Base-by-base conservation (phyloP, 495 filamentous ascomycete species). In the Hyphodiscus hymeniophilus region DNA sequence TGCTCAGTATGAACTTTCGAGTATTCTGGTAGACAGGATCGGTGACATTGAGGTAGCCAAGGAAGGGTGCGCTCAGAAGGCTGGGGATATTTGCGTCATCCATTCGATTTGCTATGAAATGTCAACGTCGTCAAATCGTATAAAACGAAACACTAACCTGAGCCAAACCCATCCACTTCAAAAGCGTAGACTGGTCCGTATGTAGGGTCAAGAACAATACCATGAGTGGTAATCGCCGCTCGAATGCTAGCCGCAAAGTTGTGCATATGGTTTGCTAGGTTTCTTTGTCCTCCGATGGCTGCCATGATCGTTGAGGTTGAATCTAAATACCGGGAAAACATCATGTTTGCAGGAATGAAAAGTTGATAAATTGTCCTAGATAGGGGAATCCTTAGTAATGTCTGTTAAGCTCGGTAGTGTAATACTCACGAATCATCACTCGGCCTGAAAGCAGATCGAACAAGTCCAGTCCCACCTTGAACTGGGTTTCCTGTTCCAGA, bases 341-440 rank as follows among this genome's bases (percentile, higher is more conserved):
- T 81, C 81, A 84, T 84, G 47, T 84, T 85, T 3, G 74, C 70
- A 1, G 81, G 81, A 24, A 85, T 71, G 49, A 81, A 65, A 15
- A 79, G 67, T 57, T 80, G 76, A 47, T 66, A 80, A 41, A 76
- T 73, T 1, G 56, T 55, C 20, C 56, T 58, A 22, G 20, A 10
- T 31, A 24, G n/a, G 17, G 11, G 22, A 21, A 11, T 1, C n/a
- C 33, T 17, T 5, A 1, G 67, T 66, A 36, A 30, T 8, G 22
- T 23, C 34, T 6, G 7, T 40, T 5, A 4, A 17, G 12, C 7
- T 40, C n/a, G 10, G 4, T 10, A 10, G 10, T 20, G 22, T 3
- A 15, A 8, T 8, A 50, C 55, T 35, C 60, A 68, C 16, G 66
- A 50, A 57, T 85, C 81, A 58, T 85, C 81, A 17, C 74, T 79